Base-by-base conservation (phyloP, 495 filamentous ascomycete species). In the Daldinia loculata region DNA sequence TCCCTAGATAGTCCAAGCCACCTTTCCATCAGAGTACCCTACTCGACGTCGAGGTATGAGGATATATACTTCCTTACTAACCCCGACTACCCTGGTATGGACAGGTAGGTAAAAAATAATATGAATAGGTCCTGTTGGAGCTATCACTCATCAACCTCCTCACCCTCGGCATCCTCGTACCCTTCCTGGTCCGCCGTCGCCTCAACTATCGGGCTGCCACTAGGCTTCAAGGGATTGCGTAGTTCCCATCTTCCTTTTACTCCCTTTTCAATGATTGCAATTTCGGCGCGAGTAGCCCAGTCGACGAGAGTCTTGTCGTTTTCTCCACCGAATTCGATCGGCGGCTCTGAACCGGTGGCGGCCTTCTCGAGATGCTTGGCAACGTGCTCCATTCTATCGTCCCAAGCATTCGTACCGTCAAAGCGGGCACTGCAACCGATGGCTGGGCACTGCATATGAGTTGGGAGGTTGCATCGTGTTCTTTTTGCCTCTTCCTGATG, bases 311-410 rank as follows among this genome's bases (percentile, higher is more conserved):
- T 79, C 4, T 9, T 14, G 43, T 85, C 83, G 5, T 67, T 56
- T 11, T 67, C 68, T 2, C 82, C 77, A 7, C 82, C 82, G 60
- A 84, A 82, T 6, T 72, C 69, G 1, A 84, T 76, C 2, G 55
- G 61, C 5, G 48, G 69, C 61, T 82, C 77, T 27, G 67, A 65
- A 55, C 75, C 78, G 6, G 74, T 56, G 29, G 79, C 80, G 4
- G 74, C 84, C 22, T 83, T 83, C 79, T 94, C 92, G 60, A 93
- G 85, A 74, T 96, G 94, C 53, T 89, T 88, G 0, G 92, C 95
- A 9, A 97, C 90, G 78, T 98, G 95, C 78, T 98, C 95, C 89
- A 97, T 93, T 22, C 93, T 84, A 51, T 88, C 83, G 62, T 97
- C 92, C 94, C 94, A 98, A 29, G 86, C 89, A 3, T 80, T 84